Base-by-base conservation (phyloP, 2,329 filamentous ascomycete species). In the Claviceps quebecensis region DNA sequence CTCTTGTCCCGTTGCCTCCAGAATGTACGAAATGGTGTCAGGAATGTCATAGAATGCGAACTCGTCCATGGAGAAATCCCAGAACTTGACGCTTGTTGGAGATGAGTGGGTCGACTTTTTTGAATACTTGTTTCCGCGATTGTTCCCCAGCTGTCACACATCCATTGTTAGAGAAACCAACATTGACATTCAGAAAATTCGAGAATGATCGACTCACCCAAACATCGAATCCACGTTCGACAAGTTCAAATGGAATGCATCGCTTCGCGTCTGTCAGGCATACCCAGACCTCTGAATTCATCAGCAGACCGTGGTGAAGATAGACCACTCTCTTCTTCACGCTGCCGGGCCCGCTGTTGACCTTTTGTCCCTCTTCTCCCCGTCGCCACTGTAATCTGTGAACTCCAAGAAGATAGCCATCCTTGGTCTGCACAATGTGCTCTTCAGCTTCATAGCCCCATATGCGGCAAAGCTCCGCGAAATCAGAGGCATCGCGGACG, bases 201-300 rank as follows among this genome's bases (percentile, higher is more conserved):
- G 19, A 22, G 1, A 22, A 41, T 3, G 17, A 41, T 19, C 29
- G 14, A 70, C 79, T 60, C 68, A 86, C 83, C 87, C 93, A 98
- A 57, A 97, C 91, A 71, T 98, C 93, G 60, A 94, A 98, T 2
- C 93, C 93, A 61, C 80, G 78, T 61, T 96, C 88, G 0, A 95
- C 88, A 44, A 98, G 73, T 58, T 86, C 78, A 64, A 98, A 97
- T 0, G 93, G 88, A 40, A 98, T 72, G 58, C 86, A 91, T 58
- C 90, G 79, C 66, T 94, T 78, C 58, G 84, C 82, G 58, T 96
- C 87, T 0, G 91, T 95, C 63, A 91, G 71, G 63, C 88, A 94
- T 8, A 97, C 87, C 93, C 93, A 98, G 37, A 98, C 91, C 67
- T 98, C 93, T 60, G 89, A 95, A 68, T 96, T 97, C 93, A 98